Evolutionary conservation across 495 filamentous ascomycete species (phyloP).

Genomic region (Penicillium cinerascens): DNA sequence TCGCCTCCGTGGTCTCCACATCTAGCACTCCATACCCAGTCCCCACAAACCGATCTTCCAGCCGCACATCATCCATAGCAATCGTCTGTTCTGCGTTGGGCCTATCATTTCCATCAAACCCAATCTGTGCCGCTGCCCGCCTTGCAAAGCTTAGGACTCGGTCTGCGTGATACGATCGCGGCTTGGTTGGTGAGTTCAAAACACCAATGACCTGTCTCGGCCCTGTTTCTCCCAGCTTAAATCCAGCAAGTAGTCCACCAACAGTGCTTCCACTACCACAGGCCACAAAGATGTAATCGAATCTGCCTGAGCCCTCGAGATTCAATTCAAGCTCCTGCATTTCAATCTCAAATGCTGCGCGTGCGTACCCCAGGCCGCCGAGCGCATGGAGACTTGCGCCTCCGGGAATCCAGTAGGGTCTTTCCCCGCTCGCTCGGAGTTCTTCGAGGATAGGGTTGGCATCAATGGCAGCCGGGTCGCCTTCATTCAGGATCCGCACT

Average conservation of each 20-base stretch:
- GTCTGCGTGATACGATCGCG: slow-evolving; percentile 26
- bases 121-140: slow-evolving; percentile 25
- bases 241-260: slow-evolving; percentile 37
- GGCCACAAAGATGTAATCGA: slow-evolving; percentile 40
- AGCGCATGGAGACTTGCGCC: slow-evolving; percentile 41
- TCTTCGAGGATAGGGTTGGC: slow-evolving; percentile 20
- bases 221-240: slow-evolving; percentile 27
- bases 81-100: slow-evolving; percentile 24
- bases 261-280: slow-evolving; percentile 41
- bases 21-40: slow-evolving; percentile 35
- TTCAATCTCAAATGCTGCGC: slow-evolving; percentile 37
- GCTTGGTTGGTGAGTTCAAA: slow-evolving; percentile 34
- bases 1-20: slow-evolving; percentile 15
- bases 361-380: slow-evolving; percentile 38
- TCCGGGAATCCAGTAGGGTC: slow-evolving; percentile 38
- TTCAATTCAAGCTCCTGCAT: slow-evolving; percentile 26
- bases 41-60: slow-evolving; percentile 37
- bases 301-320: slow-evolving; percentile 20
- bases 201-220: slow-evolving; percentile 31
- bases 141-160: slow-evolving; percentile 33
- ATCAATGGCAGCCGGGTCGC: slow-evolving; percentile 10
- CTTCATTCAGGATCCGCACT: slow-evolving; percentile 30
- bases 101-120: slow-evolving; percentile 26
- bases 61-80: slow-evolving; percentile 27
- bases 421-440: slow-evolving; percentile 11